phyloP scores from a whole-genome alignment of 768 basidiomycete genomes.

The Mycena metata region DNA sequence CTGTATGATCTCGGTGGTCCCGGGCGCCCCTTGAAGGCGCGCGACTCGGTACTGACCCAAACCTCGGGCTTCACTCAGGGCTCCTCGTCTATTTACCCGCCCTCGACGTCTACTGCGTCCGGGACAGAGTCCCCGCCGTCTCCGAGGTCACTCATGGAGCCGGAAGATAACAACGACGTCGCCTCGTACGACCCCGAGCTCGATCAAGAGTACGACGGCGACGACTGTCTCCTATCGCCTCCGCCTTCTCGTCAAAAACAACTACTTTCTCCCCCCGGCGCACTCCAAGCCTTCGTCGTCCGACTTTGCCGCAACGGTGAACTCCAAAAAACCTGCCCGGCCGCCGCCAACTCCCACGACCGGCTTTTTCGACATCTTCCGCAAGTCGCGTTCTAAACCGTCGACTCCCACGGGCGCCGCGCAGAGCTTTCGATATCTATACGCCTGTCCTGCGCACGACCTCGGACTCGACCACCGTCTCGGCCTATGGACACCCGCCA shows the following conservation, averaged over 20 bases:
- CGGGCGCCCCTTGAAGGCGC: constrained; percentile 47
- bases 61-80: constrained; percentile 70
- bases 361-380: constrained; percentile 77
- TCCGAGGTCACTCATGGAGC: constrained; percentile 68
- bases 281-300: constrained; percentile 84
- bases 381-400: constrained; percentile 70
- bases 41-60: constrained; percentile 64
- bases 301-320: constrained; percentile 63
- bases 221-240: constrained; percentile 91
- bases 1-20: constrained; percentile 42
- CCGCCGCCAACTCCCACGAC: constrained; percentile 55
- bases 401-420: constrained; percentile 58
- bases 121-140: constrained; percentile 75
- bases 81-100: constrained; percentile 82
- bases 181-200: constrained; percentile 65
- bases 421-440: constrained; percentile 52
- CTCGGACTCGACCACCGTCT: constrained; percentile 70
- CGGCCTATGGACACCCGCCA: constrained; percentile 53
- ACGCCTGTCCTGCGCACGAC: constrained; percentile 72
- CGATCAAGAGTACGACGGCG: constrained; percentile 69
- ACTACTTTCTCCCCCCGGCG: constrained; percentile 89
- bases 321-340: constrained; percentile 62
- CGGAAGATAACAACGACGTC: constrained; percentile 56
- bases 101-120: constrained; percentile 75
- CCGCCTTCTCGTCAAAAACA: constrained; percentile 87